Evolutionary conservation across 768 basidiomycete species (phyloP).

Genomic region (Hypholoma sublateritium): DNA sequence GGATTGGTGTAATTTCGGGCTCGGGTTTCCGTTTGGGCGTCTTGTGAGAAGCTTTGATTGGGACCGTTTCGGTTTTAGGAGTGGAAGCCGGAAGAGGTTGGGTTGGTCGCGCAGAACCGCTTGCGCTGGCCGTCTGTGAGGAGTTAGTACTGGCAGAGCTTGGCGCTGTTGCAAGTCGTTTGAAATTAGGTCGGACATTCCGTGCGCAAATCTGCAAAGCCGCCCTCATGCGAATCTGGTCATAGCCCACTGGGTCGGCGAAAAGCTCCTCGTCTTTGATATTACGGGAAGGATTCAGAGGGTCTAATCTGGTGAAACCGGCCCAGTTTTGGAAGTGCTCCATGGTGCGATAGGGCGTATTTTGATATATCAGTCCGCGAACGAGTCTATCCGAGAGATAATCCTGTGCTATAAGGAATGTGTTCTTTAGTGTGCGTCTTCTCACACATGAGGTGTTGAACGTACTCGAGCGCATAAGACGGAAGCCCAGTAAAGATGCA

Average conservation of each 20-base stretch:
- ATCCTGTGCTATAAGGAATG: slow-evolving; percentile 2
- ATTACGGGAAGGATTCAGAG: slow-evolving; percentile 21
- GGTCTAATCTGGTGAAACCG: slow-evolving; percentile 31
- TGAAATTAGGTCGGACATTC: not conserved
- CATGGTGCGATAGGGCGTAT: slow-evolving; percentile 12
- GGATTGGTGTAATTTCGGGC: no score
- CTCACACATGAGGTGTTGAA: not conserved
- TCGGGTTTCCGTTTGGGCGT: no score
- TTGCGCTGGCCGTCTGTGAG: not conserved
- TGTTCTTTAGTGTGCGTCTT: slow-evolving; percentile 1
- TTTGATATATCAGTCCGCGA: slow-evolving; percentile 3
- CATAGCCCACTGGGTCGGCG: slow-evolving; percentile 6
- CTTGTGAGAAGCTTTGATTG: no score
- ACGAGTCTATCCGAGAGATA: not conserved
- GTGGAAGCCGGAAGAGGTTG: no score
- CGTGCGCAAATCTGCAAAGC: slow-evolving; percentile 14
- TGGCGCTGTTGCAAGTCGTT: not conserved
- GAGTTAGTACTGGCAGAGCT: not conserved
- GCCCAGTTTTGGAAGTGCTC: slow-evolving; percentile 35
- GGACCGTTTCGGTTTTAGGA: no score
- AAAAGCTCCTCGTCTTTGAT: slow-evolving; percentile 26
- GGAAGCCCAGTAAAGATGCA: slow-evolving; percentile 16
- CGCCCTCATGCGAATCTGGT: slow-evolving; percentile 19
- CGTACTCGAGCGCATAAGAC: slow-evolving; percentile 19
- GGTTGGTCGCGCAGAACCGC: no score